Evolutionary conservation across 352 stramenopile genomes (phyloP).

Genomic region (Pythium rhizo-oryzae): DNA sequence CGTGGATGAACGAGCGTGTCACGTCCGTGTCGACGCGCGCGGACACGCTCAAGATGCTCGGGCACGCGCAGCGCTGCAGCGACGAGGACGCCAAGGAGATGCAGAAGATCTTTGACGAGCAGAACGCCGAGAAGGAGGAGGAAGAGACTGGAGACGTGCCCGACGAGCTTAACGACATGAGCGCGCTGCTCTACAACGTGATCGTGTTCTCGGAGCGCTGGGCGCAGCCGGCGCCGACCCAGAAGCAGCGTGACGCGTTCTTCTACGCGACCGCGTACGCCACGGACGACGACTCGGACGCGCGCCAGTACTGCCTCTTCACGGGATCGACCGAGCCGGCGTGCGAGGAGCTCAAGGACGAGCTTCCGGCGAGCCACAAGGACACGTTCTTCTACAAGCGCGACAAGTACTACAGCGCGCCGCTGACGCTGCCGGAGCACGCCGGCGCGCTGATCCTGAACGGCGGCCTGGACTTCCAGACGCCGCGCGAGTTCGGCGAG

Average conservation of each 20-base stretch:
- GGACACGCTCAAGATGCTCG: not conserved
- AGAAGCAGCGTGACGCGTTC: not conserved
- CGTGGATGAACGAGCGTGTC: not conserved
- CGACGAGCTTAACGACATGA: slow-evolving; percentile 9
- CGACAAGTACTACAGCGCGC: slow-evolving; percentile 18
- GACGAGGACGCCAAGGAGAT: not conserved
- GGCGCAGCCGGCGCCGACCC: slow-evolving; percentile 10
- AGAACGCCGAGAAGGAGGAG: not conserved
- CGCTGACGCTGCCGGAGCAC: slow-evolving; percentile 16
- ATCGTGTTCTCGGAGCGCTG: slow-evolving; percentile 31
- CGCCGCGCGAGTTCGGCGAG: slow-evolving; percentile 28
- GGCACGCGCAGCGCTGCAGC: not conserved
- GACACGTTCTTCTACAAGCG: slow-evolving; percentile 30
- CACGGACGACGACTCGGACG: too few relatives aligned
- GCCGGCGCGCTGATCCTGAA: slow-evolving; percentile 30
- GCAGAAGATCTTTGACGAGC: not conserved
- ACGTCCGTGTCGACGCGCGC: too few relatives aligned
- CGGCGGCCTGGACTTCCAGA: slow-evolving; percentile 33
- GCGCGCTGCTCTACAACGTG: slow-evolving; percentile 20
- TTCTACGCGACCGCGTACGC: slow-evolving; percentile 2
- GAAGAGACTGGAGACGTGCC: too few relatives aligned
- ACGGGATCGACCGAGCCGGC: slow-evolving; percentile 13
- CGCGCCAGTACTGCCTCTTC: slow-evolving; percentile 23
- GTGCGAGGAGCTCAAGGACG: slow-evolving; percentile 15
- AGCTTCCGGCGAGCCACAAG: not conserved